phyloP scores from a whole-genome alignment of 768 basidiomycete genomes.

The Pholiota molesta region DNA sequence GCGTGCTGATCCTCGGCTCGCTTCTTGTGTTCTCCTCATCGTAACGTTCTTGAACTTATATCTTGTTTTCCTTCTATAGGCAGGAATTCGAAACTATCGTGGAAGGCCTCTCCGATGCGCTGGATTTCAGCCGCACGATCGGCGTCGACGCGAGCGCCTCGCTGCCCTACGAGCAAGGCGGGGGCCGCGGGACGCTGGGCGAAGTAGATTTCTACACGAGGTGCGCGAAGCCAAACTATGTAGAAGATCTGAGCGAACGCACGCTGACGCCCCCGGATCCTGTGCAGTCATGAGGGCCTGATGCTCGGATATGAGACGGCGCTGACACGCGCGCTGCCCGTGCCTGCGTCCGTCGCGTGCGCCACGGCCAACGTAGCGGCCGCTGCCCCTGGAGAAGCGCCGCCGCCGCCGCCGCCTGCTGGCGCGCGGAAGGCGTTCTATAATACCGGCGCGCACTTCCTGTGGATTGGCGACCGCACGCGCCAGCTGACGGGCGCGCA shows the following conservation, averaged over 20 bases:
- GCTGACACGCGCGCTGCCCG: conserved; percentile 72
- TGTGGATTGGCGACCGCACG: conserved; percentile 98
- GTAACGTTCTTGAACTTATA: not conserved
- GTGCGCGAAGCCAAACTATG: conserved; percentile 49
- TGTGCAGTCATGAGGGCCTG: conserved; percentile 82
- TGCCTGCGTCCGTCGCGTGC: conserved; percentile 29
- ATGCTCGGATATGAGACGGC: conserved; percentile 94
- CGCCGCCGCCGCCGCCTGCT: conserved; percentile 5
- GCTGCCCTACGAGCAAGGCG: conserved; percentile 70
- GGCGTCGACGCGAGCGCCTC: conserved; percentile 59
- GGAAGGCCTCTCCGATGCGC: conserved; percentile 82
- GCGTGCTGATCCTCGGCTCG: too few species aligned
- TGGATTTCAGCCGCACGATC: conserved; percentile 92
- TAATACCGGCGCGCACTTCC: conserved; percentile 91
- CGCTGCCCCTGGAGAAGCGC: too few species aligned
- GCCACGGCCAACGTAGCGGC: conserved; percentile 1
- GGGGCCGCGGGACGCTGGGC: conserved; percentile 69
- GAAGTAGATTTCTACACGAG: conserved; percentile 96
- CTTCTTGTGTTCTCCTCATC: not conserved
- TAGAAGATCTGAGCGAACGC: too few species aligned
- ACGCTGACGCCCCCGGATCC: not conserved
- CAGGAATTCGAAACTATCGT: conserved; percentile 86
- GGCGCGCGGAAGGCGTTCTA: conserved; percentile 54
- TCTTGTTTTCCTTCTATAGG: conserved; percentile 36
- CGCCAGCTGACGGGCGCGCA: conserved; percentile 91